A percentile compares a stretch with the other conserved stretches of the same genome.
phyloP scores from a whole-genome alignment of 1,284 basidiomycete species.

The Moesziomyces aphidis region DNA sequence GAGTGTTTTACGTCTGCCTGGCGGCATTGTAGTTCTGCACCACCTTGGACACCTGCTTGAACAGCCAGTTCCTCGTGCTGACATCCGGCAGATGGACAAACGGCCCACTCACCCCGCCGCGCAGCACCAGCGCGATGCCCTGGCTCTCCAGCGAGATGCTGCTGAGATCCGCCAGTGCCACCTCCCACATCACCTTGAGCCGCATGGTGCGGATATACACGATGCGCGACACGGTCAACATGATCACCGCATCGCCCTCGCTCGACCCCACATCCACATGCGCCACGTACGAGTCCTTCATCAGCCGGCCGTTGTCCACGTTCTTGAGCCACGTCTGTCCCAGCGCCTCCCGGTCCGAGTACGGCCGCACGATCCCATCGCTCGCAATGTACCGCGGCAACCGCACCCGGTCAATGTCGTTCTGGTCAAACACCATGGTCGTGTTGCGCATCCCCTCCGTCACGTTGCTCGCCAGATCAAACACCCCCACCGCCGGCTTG shows the following conservation, averaged over 20 bases:
- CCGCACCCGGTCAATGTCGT: constrained; percentile 87
- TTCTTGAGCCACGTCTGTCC: constrained; percentile 98
- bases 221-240: constrained; percentile 63
- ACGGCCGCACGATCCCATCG: constrained; percentile 69
- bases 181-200: constrained; percentile 90
- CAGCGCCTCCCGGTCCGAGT: constrained; percentile 86
- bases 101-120: constrained; percentile 72
- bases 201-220: constrained; percentile 87
- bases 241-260: constrained; percentile 58
- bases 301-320: constrained; percentile 85
- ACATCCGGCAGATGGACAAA: constrained; percentile 73
- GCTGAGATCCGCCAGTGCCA: constrained; percentile 86
- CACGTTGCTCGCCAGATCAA: constrained; percentile 94
- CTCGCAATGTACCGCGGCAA: constrained; percentile 85
- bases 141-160: constrained; percentile 75
- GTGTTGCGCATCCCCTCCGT: constrained; percentile 96
- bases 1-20: constrained; percentile 12
- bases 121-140: constrained; percentile 74
- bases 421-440: constrained; percentile 95
- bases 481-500: constrained; percentile 95
- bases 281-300: constrained; percentile 88
- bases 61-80: constrained; percentile 73
- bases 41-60: constrained; percentile 71
- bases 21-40: constrained; percentile 50
- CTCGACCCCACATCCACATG: constrained; percentile 75